These are phyloP conservation scores for Mycena capillaripes DNA, from an alignment of 768 basidiomycete species.

Conservation along the genomic window DNA sequence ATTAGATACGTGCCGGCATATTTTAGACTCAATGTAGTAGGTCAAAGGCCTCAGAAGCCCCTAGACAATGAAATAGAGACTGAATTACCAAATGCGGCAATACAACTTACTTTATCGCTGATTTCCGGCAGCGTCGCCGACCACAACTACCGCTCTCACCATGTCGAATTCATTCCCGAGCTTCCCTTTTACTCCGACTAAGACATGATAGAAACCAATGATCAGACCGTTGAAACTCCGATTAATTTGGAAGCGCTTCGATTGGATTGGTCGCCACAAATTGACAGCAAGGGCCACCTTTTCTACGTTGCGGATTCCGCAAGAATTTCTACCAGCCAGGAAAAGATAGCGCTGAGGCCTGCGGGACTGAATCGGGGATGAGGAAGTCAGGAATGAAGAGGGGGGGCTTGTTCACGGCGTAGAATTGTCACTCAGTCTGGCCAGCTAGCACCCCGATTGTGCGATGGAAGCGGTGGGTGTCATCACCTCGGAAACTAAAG, in stretches of 20 bases:
- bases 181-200: no score
- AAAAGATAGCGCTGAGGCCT: no score
- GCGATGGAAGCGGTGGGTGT: slow-evolving; percentile 24
- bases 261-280: slow-evolving; percentile 24
- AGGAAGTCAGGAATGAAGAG: neutral
- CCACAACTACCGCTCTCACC: no score
- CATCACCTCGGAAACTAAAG: slow-evolving; percentile 20
- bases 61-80: neutral
- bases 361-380: slow-evolving; percentile 11
- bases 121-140: neutral
- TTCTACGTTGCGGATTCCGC: slow-evolving; percentile 18
- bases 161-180: no score
- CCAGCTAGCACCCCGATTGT: slow-evolving; percentile 15
- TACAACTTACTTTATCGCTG: neutral
- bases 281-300: slow-evolving; percentile 25
- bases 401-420: slow-evolving; percentile 5
- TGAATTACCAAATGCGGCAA: neutral
- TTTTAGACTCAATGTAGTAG: no score
- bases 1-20: no score
- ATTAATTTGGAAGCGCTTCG: no score
- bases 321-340: slow-evolving; percentile 19
- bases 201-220: no score
- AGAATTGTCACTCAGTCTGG: slow-evolving; percentile 15
- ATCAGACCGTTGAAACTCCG: no score
- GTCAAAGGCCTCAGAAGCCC: no score